Evolutionary conservation across 148 eudicot genomes (phyloP), one percentile per base, ranked within the genome.

Genomic region (Silene latifolia): DNA sequence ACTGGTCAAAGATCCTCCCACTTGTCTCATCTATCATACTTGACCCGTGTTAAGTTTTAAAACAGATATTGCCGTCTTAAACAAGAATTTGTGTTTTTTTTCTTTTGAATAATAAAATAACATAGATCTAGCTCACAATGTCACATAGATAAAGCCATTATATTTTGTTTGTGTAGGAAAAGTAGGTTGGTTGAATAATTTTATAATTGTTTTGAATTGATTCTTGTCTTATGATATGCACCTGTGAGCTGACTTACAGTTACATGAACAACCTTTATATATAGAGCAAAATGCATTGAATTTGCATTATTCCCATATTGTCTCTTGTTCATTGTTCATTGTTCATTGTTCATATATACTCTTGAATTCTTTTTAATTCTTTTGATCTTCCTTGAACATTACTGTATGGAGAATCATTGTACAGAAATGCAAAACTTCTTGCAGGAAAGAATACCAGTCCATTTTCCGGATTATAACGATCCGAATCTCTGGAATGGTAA

Each of bases 391-490:
- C 56, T 63, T n/a, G 29, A 59, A 59, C 24, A 46, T 72, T 69
- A 62, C 66, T 80, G 75, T 79, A 85, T 85, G 90, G 88, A 87
- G 74, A 63, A 75, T 70, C 86, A 82, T 13, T 59, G 71, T 61
- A 72, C 63, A 13, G 82, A 67, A 78, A 25, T 80, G 76, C 83
- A 79, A 57, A 67, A 73, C 72, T 83, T 80, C 76, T 73, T 72
- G 72, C 81, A 79, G n/a, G 78, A 58, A 63, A 76, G 83, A 42
- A 72, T 74, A 10, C 84, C 83, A 63, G 73, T 77, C 29, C 66
- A 65, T 32, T 72, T 73, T 42, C 69, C 72, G 7, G 78, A 61
- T 59, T 21, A 35, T 35, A 53, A 32, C 23, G 65, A 61, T 63
- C 8, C 57, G 24, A 47, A 60, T 63, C 61, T 48, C 19, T 76